These are phyloP conservation scores for Eucalyptus grandis DNA, from an alignment of 345 rosid species.

Conservation along the genomic window DNA sequence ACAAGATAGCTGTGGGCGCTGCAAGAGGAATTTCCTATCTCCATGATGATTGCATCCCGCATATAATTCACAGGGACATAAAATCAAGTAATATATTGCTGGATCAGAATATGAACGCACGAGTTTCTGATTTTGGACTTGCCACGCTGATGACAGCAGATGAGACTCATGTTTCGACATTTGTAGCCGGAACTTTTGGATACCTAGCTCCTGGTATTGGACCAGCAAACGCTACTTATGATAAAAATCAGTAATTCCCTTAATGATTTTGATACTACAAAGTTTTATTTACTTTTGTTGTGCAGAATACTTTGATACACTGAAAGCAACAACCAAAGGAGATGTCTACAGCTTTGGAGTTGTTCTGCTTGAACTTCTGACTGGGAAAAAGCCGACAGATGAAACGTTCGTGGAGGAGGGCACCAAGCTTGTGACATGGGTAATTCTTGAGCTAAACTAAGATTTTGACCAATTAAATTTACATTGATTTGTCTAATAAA, in stretches of 20 bases:
- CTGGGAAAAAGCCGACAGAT: conserved; percentile 71
- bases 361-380: conserved; percentile 65
- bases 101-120: conserved; percentile 76
- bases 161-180: conserved; percentile 76
- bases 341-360: conserved; percentile 90
- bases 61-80: conserved; percentile 81
- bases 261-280: neutral
- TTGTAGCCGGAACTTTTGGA: conserved; percentile 80
- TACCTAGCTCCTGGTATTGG: conserved; percentile 73
- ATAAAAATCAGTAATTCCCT: neutral
- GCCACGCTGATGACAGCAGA: conserved; percentile 78
- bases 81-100: conserved; percentile 77
- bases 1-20: conserved; percentile 63
- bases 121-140: conserved; percentile 78
- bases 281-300: neutral
- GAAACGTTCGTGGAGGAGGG: conserved; percentile 81
- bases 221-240: neutral
- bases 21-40: conserved; percentile 88
- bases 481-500: neutral
- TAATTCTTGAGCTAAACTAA: neutral
- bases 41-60: conserved; percentile 87
- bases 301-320: conserved; percentile 75
- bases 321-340: conserved; percentile 71
- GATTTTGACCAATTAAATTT: neutral
- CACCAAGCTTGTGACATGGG: conserved; percentile 90